Percentiles rank a stretch among this genome's conserved stretches.
These are phyloP conservation scores for Piloderma croceum DNA, from an alignment of 768 basidiomycete genomes.

Conservation along the genomic window DNA sequence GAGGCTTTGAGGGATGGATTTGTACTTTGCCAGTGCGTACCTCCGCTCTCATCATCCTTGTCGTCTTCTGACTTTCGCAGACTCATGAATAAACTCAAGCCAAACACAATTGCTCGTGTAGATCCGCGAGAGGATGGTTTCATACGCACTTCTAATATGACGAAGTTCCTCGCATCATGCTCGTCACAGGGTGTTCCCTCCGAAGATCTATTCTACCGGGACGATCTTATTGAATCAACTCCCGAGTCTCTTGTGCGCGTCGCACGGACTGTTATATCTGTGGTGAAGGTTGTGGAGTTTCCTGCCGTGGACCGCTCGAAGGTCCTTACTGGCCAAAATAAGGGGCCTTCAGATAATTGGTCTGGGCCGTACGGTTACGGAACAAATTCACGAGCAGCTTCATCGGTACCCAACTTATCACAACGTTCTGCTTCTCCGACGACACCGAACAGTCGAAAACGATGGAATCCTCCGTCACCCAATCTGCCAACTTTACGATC, in stretches of 20 bases:
- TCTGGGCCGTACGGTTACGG: conserved; percentile 33
- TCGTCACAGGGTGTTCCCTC: conserved; percentile 57
- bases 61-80: conserved; percentile 31
- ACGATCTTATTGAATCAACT: conserved; percentile 60
- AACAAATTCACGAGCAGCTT: conserved; percentile 38
- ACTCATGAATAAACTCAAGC: conserved; percentile 73
- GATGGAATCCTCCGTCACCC: conserved; percentile 46
- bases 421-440: conserved; percentile 31
- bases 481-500: conserved; percentile 48
- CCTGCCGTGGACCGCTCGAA: conserved; percentile 43
- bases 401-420: conserved; percentile 59
- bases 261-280: conserved; percentile 64
- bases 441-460: conserved; percentile 36
- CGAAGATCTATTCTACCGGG: conserved; percentile 61
- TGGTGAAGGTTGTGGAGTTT: conserved; percentile 58
- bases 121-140: conserved; percentile 65
- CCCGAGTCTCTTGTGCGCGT: conserved; percentile 64
- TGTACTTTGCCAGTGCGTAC: conserved; percentile 83
- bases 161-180: conserved; percentile 74
- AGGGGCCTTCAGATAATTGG: conserved; percentile 18
- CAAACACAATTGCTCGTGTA: conserved; percentile 52
- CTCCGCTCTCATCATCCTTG: conserved; percentile 6
- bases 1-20: conserved; percentile 81
- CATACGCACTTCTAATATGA: conserved; percentile 62
- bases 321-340: conserved; percentile 38